Conservation (phyloP, 176 grass and related monocot species). For the Hordeum marinum region DNA sequence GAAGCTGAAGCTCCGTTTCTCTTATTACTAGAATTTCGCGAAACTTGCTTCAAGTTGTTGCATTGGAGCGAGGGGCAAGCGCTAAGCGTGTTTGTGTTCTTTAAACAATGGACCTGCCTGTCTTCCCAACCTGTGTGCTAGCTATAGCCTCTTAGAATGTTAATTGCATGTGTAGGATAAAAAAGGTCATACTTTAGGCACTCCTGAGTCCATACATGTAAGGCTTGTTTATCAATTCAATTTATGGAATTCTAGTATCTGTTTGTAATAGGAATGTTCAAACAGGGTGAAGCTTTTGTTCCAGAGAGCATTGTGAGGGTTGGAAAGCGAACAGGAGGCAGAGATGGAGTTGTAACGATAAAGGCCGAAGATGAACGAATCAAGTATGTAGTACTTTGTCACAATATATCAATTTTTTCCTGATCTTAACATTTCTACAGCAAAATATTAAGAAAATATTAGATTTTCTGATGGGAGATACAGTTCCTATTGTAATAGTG, state of each 20-base stretch:
- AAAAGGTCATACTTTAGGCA: not conserved
- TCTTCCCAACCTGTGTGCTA: not conserved
- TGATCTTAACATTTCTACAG: not conserved
- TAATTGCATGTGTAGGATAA: not conserved
- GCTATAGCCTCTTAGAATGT: not conserved
- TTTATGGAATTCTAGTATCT: not conserved
- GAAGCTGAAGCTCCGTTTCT: not conserved
- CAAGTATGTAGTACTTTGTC: constrained; percentile 49
- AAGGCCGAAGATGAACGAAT: constrained; percentile 63
- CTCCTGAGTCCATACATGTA: not conserved
- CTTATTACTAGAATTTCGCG: not conserved
- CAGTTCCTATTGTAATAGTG: not conserved
- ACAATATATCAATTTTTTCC: not conserved
- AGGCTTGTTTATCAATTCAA: not conserved
- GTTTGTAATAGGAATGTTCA: constrained; percentile 10
- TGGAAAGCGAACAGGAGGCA: constrained; percentile 63
- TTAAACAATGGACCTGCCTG: not conserved
- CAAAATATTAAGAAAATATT: not conserved
- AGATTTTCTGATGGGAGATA: not conserved
- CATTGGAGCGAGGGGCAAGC: not conserved
- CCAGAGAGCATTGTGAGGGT: constrained; percentile 75
- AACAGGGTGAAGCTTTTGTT: constrained; percentile 91
- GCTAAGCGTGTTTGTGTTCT: not conserved
- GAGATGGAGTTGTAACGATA: constrained; percentile 54
- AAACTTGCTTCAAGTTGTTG: not conserved